Evolutionary conservation across 2,329 filamentous ascomycete species (phyloP).

Genomic region (Dichotomopilus funicola): DNA sequence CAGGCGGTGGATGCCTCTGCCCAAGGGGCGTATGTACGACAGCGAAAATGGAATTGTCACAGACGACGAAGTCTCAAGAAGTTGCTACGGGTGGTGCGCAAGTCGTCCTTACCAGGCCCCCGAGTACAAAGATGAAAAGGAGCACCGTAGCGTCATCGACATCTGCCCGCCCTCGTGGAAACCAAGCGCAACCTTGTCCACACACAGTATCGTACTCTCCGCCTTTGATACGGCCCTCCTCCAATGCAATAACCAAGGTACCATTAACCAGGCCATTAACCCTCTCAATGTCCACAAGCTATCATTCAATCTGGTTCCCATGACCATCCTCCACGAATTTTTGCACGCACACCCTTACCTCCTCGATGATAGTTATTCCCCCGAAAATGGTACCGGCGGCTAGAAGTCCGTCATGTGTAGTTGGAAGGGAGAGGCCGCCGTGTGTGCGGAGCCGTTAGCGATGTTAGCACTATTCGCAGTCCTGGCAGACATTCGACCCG

Average conservation of each 20-base stretch:
- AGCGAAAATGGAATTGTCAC: constrained; percentile 1
- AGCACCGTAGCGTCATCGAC: constrained; percentile 2
- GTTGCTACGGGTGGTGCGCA: too few species aligned
- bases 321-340: constrained; percentile 6
- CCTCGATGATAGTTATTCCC: background rate
- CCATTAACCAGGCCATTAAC: background rate
- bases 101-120: background rate
- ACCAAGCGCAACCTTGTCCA: background rate
- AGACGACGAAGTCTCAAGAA: too few species aligned
- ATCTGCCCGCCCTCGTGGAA: background rate
- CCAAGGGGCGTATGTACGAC: background rate
- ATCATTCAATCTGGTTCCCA: background rate
- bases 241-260: background rate
- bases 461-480: constrained; percentile 2
- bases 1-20: background rate
- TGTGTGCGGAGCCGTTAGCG: constrained; percentile 7
- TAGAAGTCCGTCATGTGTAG: constrained; percentile 4
- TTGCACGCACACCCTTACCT: constrained; percentile 7
- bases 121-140: background rate
- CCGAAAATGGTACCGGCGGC: background rate
- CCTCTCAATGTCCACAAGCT: background rate
- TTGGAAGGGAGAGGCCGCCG: background rate
- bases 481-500: constrained; percentile 4
- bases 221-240: background rate
- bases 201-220: too few species aligned